Conservation (phyloP, 345 rosid genomes). For the Linum trigynum region DNA sequence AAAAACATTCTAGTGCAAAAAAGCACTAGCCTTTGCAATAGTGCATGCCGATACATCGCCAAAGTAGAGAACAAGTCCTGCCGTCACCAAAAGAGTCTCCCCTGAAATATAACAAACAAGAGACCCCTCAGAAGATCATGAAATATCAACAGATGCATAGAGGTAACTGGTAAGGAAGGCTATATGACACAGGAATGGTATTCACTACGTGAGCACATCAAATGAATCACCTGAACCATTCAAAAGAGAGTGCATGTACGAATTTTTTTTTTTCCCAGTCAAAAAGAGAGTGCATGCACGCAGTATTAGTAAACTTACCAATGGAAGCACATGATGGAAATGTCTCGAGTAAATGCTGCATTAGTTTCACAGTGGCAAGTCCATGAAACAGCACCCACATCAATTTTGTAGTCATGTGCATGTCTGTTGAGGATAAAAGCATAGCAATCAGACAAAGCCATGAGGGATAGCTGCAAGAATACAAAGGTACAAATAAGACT, state of each 20-base stretch:
- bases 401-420: conserved; percentile 40
- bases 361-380: conserved; percentile 49
- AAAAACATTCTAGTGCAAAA: conserved; percentile 6
- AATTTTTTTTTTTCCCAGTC: neutral
- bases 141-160: neutral
- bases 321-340: conserved; percentile 82
- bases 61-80: conserved; percentile 79
- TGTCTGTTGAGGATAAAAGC: conserved; percentile 32
- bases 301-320: conserved; percentile 37
- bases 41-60: conserved; percentile 82
- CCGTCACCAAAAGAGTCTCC: conserved; percentile 73
- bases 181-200: neutral
- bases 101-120: conserved; percentile 33
- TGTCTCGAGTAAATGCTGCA: conserved; percentile 57
- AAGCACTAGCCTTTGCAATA: conserved; percentile 49
- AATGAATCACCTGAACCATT: neutral
- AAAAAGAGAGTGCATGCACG: neutral
- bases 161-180: neutral
- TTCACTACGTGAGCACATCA: neutral
- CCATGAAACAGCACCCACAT: conserved; percentile 77
- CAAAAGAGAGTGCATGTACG: neutral
- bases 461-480: neutral
- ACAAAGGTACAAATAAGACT: neutral
- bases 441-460: neutral
- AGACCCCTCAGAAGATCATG: neutral